Conservation (phyloP, 106 monocot genomes). For the Dendrobium officinale region DNA sequence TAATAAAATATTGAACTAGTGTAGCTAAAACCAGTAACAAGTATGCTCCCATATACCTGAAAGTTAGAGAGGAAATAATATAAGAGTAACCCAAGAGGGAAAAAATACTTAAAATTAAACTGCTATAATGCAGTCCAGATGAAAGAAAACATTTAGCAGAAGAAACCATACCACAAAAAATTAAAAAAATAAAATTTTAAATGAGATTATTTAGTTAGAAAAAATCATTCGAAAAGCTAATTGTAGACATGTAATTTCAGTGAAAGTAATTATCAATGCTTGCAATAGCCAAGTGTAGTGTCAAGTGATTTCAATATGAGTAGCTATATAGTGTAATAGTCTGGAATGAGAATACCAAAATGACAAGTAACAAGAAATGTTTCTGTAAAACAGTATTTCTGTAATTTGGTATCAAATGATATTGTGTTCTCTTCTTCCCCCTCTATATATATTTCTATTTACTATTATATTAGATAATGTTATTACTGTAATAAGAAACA, state of each 20-base stretch:
- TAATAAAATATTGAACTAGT: conserved; percentile 69
- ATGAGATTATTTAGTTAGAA: not conserved
- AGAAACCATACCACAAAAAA: not conserved
- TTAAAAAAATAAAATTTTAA: not conserved
- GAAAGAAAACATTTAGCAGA: not conserved
- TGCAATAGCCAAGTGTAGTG: not conserved
- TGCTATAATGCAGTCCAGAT: not conserved
- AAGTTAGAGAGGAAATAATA: not conserved
- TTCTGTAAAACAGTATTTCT: no score
- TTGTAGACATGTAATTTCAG: not conserved
- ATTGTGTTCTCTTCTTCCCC: no score
- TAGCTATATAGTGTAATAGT: no score
- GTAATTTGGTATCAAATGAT: no score
- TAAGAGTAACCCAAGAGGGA: not conserved
- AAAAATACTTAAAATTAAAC: not conserved
- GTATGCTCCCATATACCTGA: conserved; percentile 57
- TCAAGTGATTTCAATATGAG: not conserved
- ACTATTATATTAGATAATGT: no score
- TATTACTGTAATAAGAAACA: no score
- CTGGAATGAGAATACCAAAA: no score
- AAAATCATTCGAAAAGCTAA: not conserved
- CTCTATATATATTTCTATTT: no score
- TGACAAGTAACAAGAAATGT: no score
- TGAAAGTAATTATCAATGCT: not conserved
- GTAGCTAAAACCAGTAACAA: conserved; percentile 40